Base-by-base conservation (phyloP, 78 protist species). In the Isochrysis galbana region DNA sequence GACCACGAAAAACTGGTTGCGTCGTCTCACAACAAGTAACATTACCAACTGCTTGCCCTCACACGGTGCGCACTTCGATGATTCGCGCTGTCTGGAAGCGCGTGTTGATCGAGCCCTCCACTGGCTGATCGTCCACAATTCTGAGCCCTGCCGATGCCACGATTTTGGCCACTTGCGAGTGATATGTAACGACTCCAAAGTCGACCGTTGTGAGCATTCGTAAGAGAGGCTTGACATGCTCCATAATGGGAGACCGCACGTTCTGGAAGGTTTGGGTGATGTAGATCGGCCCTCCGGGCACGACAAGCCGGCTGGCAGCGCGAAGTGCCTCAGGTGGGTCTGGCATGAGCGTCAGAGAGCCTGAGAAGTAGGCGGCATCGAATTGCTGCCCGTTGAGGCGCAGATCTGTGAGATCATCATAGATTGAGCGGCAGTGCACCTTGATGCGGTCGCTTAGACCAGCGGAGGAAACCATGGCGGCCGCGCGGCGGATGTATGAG, bases 361-460 rank as follows among this genome's bases (percentile, higher is more conserved):
- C 94, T 29, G 41, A 21, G 5, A 92, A 92, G 55, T 92, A 92
- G 25, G 44, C 82, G 54, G 94, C 90, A 34, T 84, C 91, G 74
- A 74, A 92, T 10, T 17, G 70, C 32, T n/a, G 25, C 29, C 23
- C 11, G 19, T 36, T 47, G 91, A 83, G 19, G 69, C 25, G 14
- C 22, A 38, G 10, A 1, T 11, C 55, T 5, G n/a, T 0, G 74
- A 44, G 44, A 19, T 23, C 44, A 67, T 72, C 44, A 14, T 19
- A 41, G 14, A 25, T 51, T 45, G 74, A 45, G 32, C 3, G 3
- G 51, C 89, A 83, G 55, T 46, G 1, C 23, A 83, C 48, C 17
- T 2, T 39, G 51, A 87, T 25, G 11, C 1, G 26, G 54, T 3
- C 17, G 14, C 10, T 0, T n/a, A 87, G 77, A n/a, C 39, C 36